Base-by-base conservation (phyloP, 2,329 filamentous ascomycete genomes). In the Metarhizium guizhouense region DNA sequence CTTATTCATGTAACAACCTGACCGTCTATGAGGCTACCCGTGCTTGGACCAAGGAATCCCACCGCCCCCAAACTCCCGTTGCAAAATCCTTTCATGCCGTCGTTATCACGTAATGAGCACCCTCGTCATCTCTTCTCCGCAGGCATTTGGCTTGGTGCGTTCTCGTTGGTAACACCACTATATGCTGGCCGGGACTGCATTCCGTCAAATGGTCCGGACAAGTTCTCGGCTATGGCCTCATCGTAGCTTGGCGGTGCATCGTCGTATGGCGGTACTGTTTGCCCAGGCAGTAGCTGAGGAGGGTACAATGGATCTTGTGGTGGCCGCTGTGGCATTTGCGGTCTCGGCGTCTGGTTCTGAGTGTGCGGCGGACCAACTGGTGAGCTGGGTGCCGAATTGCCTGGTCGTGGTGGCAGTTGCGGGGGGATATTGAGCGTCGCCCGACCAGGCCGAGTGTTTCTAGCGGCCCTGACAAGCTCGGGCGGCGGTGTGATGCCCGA, bases 241-340 rank as follows among this genome's bases (percentile, higher is more conserved):
- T 96, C 91, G 66, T 97, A 97, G 65, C 90, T 96, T 7, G 92
- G 92, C 18, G 93, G 92, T n/a, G 90, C 89, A 55, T 94, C 90
- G 36, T 90, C 86, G 60, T 81, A 76, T 0, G 68, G 66, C 18
- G 74, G 70, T 1, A 68, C 76, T 8, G 71, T 68, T 40, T 78
- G 76, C n/a, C 68, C 67, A 0, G 68, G 65, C 4, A 59, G 63
- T 20, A 84, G 70, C 63, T 84, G 82, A 4, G 82, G 81, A 16
- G 82, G 82, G 58, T 84, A 84, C 7, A 82, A 66, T 3, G 81
- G 76, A 61, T 83, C 81, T 25, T 69, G 65, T 2, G 69, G 52
- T 10, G 67, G 68, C 42, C 66, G 67, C 29, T 67, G 64, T 38
- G 63, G 62, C 42, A 59, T 60, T 8, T 61, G 55, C 25, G 61